Evolutionary conservation across 768 basidiomycete genomes (phyloP), one percentile per base, ranked within the genome.

Genomic region (Podaxis sp.): DNA sequence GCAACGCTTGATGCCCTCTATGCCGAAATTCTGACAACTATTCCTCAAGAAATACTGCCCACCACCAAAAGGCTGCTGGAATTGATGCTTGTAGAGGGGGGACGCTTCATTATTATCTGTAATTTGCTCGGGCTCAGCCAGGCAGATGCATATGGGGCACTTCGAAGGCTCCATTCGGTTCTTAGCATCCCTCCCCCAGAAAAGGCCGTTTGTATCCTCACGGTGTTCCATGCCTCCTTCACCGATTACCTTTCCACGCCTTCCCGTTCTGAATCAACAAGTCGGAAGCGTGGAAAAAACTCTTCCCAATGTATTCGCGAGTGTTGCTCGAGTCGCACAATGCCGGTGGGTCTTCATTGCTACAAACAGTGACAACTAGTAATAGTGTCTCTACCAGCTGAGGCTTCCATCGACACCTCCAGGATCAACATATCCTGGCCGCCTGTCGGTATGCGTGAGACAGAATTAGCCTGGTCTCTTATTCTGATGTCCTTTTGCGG

Each of bases 1-100:
- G 41, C 24, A 6, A 24, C 33, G 4, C 64, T 65, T 28, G 64
- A 65, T 38, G 49, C 24, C 6, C 56, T 65, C n/a, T 62, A 65
- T 24, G 51, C 60, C 8, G 48, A 37, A 7, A 56, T 64, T 24
- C n/a, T 64, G 40, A 3, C 36, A 5, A 1, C n/a, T 11, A 30
- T 57, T 28, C 41, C 40, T 8, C 40, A 12, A 24, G 17, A 57
- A 28, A 13, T 20, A 7, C 11, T 55, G 0, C 37, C 54, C 4
- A 17, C 22, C 13, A 24, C 54, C 6, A 22, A n/a, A 36, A 55
- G 37, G 2, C 20, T 55, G n/a, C 22, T 55, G 13, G 20, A 1
- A 12, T 17, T 30, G 1, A 3, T 53, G 11, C 28, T 33, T 12
- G 13, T 36, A 5, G 5, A 5, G 36, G 22, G 5, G 5, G 3